Base-by-base conservation (phyloP, 116 monocot species). In the Papilionanthe hybrid region DNA sequence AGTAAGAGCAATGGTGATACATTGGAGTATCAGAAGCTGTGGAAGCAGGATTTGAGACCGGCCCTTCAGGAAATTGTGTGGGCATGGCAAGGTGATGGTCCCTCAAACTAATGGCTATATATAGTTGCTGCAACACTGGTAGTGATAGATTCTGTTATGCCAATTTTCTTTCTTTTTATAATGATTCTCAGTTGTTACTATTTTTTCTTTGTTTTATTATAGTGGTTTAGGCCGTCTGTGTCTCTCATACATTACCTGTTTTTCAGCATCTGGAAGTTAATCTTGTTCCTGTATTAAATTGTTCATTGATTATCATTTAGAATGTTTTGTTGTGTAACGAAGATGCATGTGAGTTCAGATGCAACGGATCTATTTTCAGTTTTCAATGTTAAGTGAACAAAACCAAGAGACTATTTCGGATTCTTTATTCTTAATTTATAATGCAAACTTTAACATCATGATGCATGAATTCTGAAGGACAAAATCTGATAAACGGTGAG, bases 1-100 rank as follows among this genome's bases (percentile, higher is more conserved):
- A 91, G 80, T 65, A 91, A 93, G 78, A 82, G 87, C 0, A 91
- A 85, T 72, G 95, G 95, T 0, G 95, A 95, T 79, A 93, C 93
- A 0, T 55, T 89, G 72, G 95, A 95, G 83, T 95, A 95, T 75
- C 89, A 89, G 49, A 89, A 88, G 84, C 29, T 91, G 77, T 87
- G 80, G 88, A 91, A 92, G n/a, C 78, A 91, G 78, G 86, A 87
- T 7, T 87, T 95, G 15, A 82, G 95, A 29, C 93, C 93, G 1
- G 91, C 89, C 13, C 87, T 95, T 17, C 89, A 88, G 77, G 95
- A 95, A 78, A 95, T 95, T 65, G 95, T 93, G n/a, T 95, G 93
- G 95, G 93, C 91, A 7, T 95, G 95, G 95, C 93, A 95, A 77
- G 95, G 95, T 55, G 93, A 93, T 72, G 74, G 81, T 60, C 79